Base-by-base conservation (phyloP, 1,284 basidiomycete species). In the Puccinia triticina region DNA sequence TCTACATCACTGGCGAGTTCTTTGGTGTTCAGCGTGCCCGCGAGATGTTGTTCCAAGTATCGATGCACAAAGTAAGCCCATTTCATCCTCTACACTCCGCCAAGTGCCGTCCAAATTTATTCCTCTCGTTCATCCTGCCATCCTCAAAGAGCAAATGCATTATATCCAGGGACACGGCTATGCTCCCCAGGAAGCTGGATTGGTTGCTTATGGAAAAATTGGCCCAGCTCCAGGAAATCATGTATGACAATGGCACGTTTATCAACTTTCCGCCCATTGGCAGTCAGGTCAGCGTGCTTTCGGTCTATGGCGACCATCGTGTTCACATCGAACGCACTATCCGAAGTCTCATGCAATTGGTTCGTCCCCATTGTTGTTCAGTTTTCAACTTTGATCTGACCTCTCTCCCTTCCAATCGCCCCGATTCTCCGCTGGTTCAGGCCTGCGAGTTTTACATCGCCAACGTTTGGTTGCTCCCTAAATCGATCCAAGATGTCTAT, bases 1-100 rank as follows among this genome's bases (percentile, higher is more conserved):
- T 98, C 83, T 97, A 94, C 92, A 96, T 99, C 85, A 97, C 96
- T 0, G 96, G 96, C 78, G 96, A 98, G 88, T 98, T 96, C 87
- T 97, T 98, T 85, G 94, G 94, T 57, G 96, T 98, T 18, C 94
- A 97, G 87, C 89, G 96, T 74, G 96, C 96, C 2, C 90, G 93
- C 84, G 96, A 98, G 86, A 98, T 98, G 95, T 89, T 99, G 12
- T 92, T 92, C 87, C 93, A 95, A 87, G 90, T 95, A 37, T 93
- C 94, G 21, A 88, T 92, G 83, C 92, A 91, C 87, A 98, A 97
- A 90, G 94, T 93, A 83, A n/a, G 84, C 75, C 12, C 21, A 55
- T 37, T 37, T n/a, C 48, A 12, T 5, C 10, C 1, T 40, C 32
- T 1, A 4, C 5, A 66, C 32, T 55, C 43, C 7, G 14, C 32